Evolutionary conservation across 208 protist genomes (phyloP).

Genomic region (Leishmania aethiopica): DNA sequence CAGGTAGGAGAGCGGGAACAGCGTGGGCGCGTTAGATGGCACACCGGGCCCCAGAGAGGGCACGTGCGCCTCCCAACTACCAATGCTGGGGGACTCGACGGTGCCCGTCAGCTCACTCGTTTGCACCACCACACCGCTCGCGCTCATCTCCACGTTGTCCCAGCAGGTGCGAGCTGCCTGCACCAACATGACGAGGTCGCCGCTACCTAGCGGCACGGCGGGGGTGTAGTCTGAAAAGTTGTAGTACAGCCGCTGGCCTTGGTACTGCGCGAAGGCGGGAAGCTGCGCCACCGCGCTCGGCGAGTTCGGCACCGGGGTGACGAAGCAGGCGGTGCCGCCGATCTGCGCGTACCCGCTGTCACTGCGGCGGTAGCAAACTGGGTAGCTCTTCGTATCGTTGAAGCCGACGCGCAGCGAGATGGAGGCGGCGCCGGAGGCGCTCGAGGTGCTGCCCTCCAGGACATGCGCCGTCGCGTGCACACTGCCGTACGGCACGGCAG

Average conservation of each 20-base stretch:
- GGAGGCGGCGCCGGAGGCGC: slow-evolving; percentile 2
- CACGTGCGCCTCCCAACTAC: slow-evolving; percentile 65
- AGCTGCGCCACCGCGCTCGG: slow-evolving; percentile 37
- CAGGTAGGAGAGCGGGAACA: slow-evolving; percentile 74
- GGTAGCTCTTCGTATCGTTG: slow-evolving; percentile 42
- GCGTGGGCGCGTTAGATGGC: slow-evolving; percentile 20
- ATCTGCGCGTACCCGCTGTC: slow-evolving; percentile 84
- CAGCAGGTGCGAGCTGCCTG: slow-evolving; percentile 58
- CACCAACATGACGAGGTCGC: slow-evolving; percentile 80
- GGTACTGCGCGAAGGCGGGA: slow-evolving; percentile 51
- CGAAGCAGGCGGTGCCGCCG: slow-evolving; percentile 23
- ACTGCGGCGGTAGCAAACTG: slow-evolving; percentile 77
- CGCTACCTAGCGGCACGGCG: slow-evolving; percentile 20
- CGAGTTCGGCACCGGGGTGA: slow-evolving; percentile 49
- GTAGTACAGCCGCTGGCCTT: slow-evolving; percentile 80
- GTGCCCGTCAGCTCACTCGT: slow-evolving; percentile 34
- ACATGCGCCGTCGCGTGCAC: slow-evolving; percentile 25
- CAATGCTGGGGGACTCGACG: slow-evolving; percentile 8
- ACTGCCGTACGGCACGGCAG: slow-evolving; percentile 72
- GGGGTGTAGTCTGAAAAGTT: slow-evolving; percentile 51
- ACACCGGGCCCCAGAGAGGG: slow-evolving; percentile 82
- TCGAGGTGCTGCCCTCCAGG: neutral
- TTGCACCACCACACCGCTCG: slow-evolving; percentile 40
- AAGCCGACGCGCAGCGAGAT: slow-evolving; percentile 77
- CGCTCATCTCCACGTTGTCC: slow-evolving; percentile 49